Base-by-base conservation (phyloP, 1,284 basidiomycete genomes). In the Cryptococcus sp. region DNA sequence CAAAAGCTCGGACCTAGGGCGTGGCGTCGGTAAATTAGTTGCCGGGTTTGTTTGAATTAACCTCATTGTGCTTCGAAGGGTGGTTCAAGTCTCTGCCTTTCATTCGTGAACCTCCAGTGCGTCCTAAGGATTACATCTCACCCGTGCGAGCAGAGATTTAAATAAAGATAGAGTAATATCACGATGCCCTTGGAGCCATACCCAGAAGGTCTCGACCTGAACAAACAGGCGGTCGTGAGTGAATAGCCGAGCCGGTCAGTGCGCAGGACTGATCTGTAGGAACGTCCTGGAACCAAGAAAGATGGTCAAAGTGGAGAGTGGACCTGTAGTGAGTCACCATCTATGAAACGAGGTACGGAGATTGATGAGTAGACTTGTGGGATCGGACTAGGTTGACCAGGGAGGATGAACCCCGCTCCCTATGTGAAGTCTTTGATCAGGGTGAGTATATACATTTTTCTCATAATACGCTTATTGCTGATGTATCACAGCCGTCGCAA, bases 361-460 rank as follows among this genome's bases (percentile, higher is more conserved):
- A 49, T 19, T n/a, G n/a, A n/a, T n/a, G n/a, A n/a, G n/a, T 51
- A 70, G 67, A 49, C 23, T 58, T 66, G 37, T 74, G 63, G 56
- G 56, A 64, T 28, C 48, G 56, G 23, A 50, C 55, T 7, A 47
- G 57, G 10, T 49, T 66, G 36, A 55, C 49, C 14, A 37, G 47
- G 16, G 52, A 59, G 13, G 57, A 50, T 4, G 59, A 70, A 47
- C 68, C 74, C 0, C 46, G 50, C 13, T 69, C 70, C 10, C 56
- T 72, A 2, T 62, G 61, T 51, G 67, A 75, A 59, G 49, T 75
- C 19, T 74, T 75, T 56, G 73, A 75, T 32, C 61, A 70, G 47
- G 64, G 73, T 75, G 43, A 45, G 71, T 61, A 32, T 13, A 13
- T 7, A 42, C 48, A 13, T 28, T 16, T 19, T n/a, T 2, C 31